Base-by-base conservation (phyloP, 352 stramenopile species). In the Phytophthora gonapodyides region DNA sequence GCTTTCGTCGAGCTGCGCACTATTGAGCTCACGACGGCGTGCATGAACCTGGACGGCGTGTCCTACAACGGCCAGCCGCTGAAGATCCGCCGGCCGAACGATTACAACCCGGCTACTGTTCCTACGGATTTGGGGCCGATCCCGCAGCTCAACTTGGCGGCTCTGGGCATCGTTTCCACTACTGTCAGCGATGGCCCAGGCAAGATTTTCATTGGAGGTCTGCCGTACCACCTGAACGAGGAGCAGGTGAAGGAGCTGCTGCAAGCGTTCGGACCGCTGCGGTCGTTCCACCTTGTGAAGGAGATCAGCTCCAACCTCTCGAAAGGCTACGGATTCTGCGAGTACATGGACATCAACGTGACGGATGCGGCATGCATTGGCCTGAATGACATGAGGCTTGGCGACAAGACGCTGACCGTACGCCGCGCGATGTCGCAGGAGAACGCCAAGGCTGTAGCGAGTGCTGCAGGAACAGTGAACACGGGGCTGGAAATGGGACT, bases 271-370 rank as follows among this genome's bases (percentile, higher is more conserved):
- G 97, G 97, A 1, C 71, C 83, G 36, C 75, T 98, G 43, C 87
- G 94, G 58, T 96, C 96, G 13, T 98, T 99, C 78, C 94, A 99
- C 67, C 82, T 99, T 41, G 95, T 99, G 38, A 98, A 98, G 66
- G 91, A 98, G 47, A 70, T 94, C 17, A 91, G 88, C 37, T 87
- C 84, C 0, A 96, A 94, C 49, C 71, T 91, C 27, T 98, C 84
- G 19, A 99, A 99, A 75, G 97, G 97, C 55, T 99, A 99, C 75
- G 97, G 89, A 27, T 99, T 99, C 76, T 98, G 97, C 40, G 96
- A 99, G 72, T 99, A 98, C 78, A 72, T 92, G 45, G 94, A 99
- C 70, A 72, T 84, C 19, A 82, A 60, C 31, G 81, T 98, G 19
- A 99, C 96, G 13, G 84, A 97, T 50, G 81, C 93, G 10, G 97